phyloP scores from a whole-genome alignment of 495 filamentous ascomycete genomes.

The Neurospora pannonica region DNA sequence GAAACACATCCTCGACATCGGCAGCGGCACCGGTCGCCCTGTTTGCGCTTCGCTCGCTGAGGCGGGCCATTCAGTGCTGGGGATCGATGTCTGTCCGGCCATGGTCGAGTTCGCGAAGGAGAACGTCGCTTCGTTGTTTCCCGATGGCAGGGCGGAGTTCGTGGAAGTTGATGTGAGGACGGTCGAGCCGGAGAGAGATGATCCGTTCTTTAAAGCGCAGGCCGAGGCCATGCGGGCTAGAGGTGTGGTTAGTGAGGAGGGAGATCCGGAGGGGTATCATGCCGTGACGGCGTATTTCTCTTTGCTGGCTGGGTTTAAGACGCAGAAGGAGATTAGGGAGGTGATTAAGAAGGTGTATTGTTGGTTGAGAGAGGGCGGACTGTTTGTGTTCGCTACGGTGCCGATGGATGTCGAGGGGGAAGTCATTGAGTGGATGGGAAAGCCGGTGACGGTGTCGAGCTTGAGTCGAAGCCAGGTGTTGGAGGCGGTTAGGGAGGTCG shows the following conservation, averaged over 20 bases:
- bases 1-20: conserved; percentile 24
- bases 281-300: conserved; percentile 12
- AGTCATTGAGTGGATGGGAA: conserved; percentile 12
- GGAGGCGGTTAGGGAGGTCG: conserved; percentile 2
- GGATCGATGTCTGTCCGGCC: conserved; percentile 25
- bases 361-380: conserved; percentile 7
- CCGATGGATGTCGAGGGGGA: conserved; percentile 6
- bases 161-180: conserved; percentile 19
- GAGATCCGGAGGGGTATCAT: not conserved
- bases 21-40: conserved; percentile 33
- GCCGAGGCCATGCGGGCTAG: fast-evolving
- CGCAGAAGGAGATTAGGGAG: conserved; percentile 7
- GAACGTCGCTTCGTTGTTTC: conserved; percentile 13
- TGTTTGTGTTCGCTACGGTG: conserved; percentile 12
- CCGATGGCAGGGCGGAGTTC: conserved; percentile 12
- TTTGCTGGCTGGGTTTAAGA: conserved; percentile 7
- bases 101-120: conserved; percentile 25
- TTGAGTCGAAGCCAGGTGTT: conserved; percentile 2
- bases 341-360: not conserved
- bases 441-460: conserved; percentile 8
- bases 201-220: not conserved
- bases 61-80: conserved; percentile 23
- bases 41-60: conserved; percentile 21
- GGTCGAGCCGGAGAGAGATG: conserved; percentile 10
- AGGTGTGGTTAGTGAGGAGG: not conserved